Evolutionary conservation across 345 rosid species (phyloP).

Genomic region (Boechera retrofracta): DNA sequence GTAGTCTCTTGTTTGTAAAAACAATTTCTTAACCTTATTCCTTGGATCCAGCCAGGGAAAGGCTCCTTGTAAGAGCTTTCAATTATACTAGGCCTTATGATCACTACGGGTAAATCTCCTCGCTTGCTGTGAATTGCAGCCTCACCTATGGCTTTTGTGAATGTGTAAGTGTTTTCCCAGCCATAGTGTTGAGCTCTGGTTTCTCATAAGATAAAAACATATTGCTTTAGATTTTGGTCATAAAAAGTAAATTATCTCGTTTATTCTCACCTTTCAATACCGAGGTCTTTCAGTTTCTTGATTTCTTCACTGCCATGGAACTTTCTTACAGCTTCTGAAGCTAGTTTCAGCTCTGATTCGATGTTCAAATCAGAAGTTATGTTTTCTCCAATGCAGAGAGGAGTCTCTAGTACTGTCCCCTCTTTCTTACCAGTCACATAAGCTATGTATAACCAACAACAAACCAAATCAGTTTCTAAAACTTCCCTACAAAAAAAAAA

Average conservation of each 20-base stretch:
- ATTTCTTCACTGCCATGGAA: conserved; percentile 25
- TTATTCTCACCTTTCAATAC: conserved; percentile 46
- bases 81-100: conserved; percentile 67
- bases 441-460: conserved; percentile 43
- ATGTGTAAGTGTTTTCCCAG: conserved; percentile 87
- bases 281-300: conserved; percentile 49
- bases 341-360: conserved; percentile 52
- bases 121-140: conserved; percentile 55
- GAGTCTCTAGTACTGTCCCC: conserved; percentile 50
- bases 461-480: neutral
- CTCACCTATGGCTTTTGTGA: conserved; percentile 93
- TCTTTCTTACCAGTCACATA: conserved; percentile 63
- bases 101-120: conserved; percentile 58
- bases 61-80: conserved; percentile 88
- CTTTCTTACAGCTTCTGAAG: conserved; percentile 31
- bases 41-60: conserved; percentile 95
- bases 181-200: conserved; percentile 72
- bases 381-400: conserved; percentile 37
- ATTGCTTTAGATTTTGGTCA: neutral
- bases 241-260: neutral
- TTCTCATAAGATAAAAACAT: neutral
- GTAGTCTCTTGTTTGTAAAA: neutral
- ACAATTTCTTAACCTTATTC: conserved; percentile 40
- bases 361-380: conserved; percentile 37
- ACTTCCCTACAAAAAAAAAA: conserved; percentile 17